Base-by-base conservation (phyloP, 345 rosid genomes). In the Ailanthus altissimus region DNA sequence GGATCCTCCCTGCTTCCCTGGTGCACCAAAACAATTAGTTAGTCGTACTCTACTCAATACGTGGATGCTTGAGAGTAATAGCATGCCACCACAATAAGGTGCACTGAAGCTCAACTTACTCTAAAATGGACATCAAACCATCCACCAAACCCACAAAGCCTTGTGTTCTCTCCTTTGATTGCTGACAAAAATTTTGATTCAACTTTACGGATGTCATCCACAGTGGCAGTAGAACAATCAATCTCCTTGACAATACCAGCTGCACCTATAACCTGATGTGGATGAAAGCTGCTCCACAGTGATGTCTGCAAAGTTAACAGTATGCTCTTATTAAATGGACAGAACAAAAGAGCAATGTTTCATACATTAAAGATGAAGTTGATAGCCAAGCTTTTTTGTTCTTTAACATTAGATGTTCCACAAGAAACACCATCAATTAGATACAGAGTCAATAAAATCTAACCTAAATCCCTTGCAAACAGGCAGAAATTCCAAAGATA, bases 41-140 rank as follows among this genome's bases (percentile, higher is more conserved):
- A 59, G 54, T 57, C 49, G 46, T 46, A 28, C 42, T 20, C 16
- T 70, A 21, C 61, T 21, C 26, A 46, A 47, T 50, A 46, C 16
- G 42, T 38, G 72, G 28, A 71, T 26, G 74, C 74, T 32, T 4
- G 45, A 7, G 46, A 69, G 15, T 42, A 6, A 36, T 32, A 32
- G 51, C 53, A 46, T 38, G 67, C 15, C 5, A 58, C 14, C 49
- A 36, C 23, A 63, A 70, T 36, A 72, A 58, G 60, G 46, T 28
- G 73, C 23, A 60, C 5, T 59, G 62, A 67, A 45, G 72, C 63
- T 54, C 76, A 71, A 87, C 96, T 89, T 83, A 94, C 99, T 84
- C 89, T 84, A 81, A 95, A 95, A 82, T 90, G 97, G 84, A 95
- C 98, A 82, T 95, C 99, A 64, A 95, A 95, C 99, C 99, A 95